Base-by-base conservation (phyloP, 805 yeast species). In the Spathaspora arborariae region DNA sequence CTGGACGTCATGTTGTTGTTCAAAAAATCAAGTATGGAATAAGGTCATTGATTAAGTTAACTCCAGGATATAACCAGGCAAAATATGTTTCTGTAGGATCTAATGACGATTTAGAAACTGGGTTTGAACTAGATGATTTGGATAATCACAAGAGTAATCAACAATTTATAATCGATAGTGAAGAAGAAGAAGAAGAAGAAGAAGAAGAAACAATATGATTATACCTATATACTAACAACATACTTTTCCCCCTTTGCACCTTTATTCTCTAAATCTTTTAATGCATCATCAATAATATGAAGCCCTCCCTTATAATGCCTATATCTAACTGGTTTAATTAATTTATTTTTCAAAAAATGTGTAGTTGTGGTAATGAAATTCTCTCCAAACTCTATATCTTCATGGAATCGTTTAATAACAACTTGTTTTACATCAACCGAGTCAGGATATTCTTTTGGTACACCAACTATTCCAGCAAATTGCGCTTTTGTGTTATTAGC, bases 241-340 rank as follows among this genome's bases (percentile, higher is more conserved):
- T 65, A 73, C 49, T 73, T 73, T 46, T 72, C 76, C 24, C 66
- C 71, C 38, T 65, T 65, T 5, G 77, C 75, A n/a, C 76, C 76
- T 20, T 52, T 53, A 20, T 51, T 56, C 48, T 73, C 77, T 33
- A 73, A 49, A 36, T 70, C 75, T 34, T 57, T 54, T 20, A 73
- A 52, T 1, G 75, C 78, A 21, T 53, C 53, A 11, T 54, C 53
- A 18, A 72, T 64, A 7, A 65, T 63, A 35, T 56, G 58, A 6
- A 65, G 45, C 6, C 75, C 76, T 10, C 70, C 63, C 46, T 64
- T 63, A n/a, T 64, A 56, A 40, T 59, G 65, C 39, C 63, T 55
- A 22, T 62, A 58, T 45, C 60, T 61, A 20, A 68, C 67, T 2
- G 78, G 70, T 38, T 54, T 57, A 4, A 74, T 45, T 22, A 49